Conservation (phyloP, 768 basidiomycete genomes). For the Cystoderma amianthinum region DNA sequence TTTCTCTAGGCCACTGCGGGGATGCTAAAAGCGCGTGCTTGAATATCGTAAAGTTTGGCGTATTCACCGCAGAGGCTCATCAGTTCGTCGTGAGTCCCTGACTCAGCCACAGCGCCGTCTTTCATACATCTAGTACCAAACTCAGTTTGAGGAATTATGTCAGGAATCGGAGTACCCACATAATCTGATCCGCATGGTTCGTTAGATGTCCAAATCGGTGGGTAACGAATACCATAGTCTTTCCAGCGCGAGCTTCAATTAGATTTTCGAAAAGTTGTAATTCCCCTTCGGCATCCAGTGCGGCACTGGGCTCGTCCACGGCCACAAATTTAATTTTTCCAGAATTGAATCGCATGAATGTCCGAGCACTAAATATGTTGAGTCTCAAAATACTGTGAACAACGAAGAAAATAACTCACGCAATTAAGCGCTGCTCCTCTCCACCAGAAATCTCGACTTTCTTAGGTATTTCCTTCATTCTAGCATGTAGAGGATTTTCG, state of each 20-base stretch:
- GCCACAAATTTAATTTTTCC: slow-evolving; percentile 37
- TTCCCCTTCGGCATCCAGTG: slow-evolving; percentile 50
- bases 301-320: slow-evolving; percentile 54
- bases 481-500: slow-evolving; percentile 16
- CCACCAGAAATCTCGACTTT: slow-evolving; percentile 30
- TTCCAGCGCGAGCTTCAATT: slow-evolving; percentile 28
- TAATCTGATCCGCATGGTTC: slow-evolving; percentile 40
- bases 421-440: slow-evolving; percentile 41
- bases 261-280: slow-evolving; percentile 36
- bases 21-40: slow-evolving; percentile 26
- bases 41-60: slow-evolving; percentile 31
- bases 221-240: slow-evolving; percentile 50
- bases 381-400: too few species aligned
- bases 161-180: slow-evolving; percentile 27
- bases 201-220: slow-evolving; percentile 48
- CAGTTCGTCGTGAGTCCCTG: slow-evolving; percentile 31
- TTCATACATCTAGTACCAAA: slow-evolving; percentile 35
- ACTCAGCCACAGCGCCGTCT: slow-evolving; percentile 30
- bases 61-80: slow-evolving; percentile 30
- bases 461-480: slow-evolving; percentile 16
- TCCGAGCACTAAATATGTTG: slow-evolving; percentile 28
- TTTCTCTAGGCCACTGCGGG: too few species aligned
- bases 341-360: slow-evolving; percentile 34
- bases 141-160: not conserved
- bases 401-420: slow-evolving; percentile 25